Evolutionary conservation across 2,329 filamentous ascomycete genomes (phyloP).

Genomic region (Sporothrix protearum): DNA sequence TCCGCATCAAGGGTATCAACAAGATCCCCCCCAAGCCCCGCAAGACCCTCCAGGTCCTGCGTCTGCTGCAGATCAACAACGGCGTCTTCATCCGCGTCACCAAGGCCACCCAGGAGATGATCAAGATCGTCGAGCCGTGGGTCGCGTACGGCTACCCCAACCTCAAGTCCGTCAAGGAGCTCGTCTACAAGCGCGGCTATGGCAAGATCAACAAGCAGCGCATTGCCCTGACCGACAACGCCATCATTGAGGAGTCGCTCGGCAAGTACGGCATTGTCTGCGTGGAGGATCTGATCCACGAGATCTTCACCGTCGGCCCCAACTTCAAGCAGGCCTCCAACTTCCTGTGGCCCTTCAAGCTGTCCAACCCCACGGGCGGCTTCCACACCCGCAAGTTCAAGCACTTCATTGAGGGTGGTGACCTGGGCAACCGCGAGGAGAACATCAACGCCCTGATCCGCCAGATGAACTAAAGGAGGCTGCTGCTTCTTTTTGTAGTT

Average conservation of each 20-base stretch:
- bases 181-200: conserved; percentile 99
- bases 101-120: conserved; percentile 96
- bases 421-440: conserved; percentile 97
- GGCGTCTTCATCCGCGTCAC: conserved; percentile 96
- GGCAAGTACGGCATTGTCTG: conserved; percentile 99
- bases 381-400: conserved; percentile 98
- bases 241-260: conserved; percentile 93
- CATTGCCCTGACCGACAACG: conserved; percentile 92
- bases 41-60: conserved; percentile 99
- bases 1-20: conserved; percentile 99
- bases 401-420: conserved; percentile 98
- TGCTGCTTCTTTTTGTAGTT: conserved; percentile 26
- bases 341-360: conserved; percentile 99
- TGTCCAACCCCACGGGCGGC: conserved; percentile 94
- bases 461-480: conserved; percentile 85
- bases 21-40: conserved; percentile 99
- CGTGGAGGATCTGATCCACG: conserved; percentile 98
- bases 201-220: conserved; percentile 99
- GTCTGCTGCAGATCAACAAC: conserved; percentile 99
- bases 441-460: conserved; percentile 94
- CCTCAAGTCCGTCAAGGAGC: conserved; percentile 98
- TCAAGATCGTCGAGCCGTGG: conserved; percentile 98
- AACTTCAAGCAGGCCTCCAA: conserved; percentile 99
- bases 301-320: conserved; percentile 97
- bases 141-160: conserved; percentile 99